Base-by-base conservation (phyloP, 768 basidiomycete species). In the Austroboletus eburneus region DNA sequence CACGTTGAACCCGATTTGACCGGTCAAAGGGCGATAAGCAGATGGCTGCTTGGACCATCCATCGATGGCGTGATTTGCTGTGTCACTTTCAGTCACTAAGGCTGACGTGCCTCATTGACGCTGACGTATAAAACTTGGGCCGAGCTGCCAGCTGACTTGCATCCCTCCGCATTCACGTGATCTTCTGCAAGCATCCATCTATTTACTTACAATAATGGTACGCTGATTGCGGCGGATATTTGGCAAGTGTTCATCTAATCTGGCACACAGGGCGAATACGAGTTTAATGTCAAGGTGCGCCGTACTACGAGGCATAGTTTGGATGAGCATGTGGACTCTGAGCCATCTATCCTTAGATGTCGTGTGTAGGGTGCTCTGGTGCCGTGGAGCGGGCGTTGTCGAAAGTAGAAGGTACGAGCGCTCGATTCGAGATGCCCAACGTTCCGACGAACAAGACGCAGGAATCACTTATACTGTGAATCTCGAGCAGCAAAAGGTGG, bases 291-390 rank as follows among this genome's bases (percentile, higher is more conserved):
- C 67, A 89, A 89, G 82, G 89, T 87, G 53, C 17, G 59, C 32
- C 8, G 22, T 24, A 24, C 35, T 5, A 27, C 25, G 7, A 22
- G 21, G 13, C 17, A 9, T 9, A 2, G 14, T n/a, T 25, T 8
- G 40, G 30, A 51, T 23, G 17, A 17, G 34, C 30, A 54, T 39
- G 55, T 41, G 22, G 13, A 20, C 39, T 7, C 20, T 20, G 34
- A 50, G 24, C 9, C 12, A 17, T n/a, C 8, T 9, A 16, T 16
- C 36, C 17, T 23, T 47, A 91, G 90, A 93, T 93, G 90, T 80
- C 86, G 32, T 95, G 91, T 71, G 61, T 65, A 23, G 91, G 91
- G 22, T 95, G 91, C 71, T 91, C 90, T 24, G 83, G 85, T 14
- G 91, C 91, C 12, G 75, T 95, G 43, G 74, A 69, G 22, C 80